Evolutionary conservation across 495 filamentous ascomycete species (phyloP), one percentile per base, ranked within the genome.

Genomic region (Pyronema domesticum): DNA sequence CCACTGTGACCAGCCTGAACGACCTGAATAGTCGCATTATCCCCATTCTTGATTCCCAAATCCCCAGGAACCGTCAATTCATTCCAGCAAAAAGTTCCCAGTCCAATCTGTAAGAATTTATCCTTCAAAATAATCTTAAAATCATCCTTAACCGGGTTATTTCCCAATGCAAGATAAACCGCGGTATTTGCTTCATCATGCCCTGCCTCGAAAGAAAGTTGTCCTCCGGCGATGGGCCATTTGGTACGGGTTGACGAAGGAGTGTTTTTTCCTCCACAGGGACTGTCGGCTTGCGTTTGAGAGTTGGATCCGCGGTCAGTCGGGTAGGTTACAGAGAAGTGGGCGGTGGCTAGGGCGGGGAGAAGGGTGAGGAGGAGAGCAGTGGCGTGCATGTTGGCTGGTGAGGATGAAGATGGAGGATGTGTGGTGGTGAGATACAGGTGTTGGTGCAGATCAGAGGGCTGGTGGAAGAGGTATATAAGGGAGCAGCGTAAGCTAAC

Each of bases 11-110:
- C 71, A 46, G 69, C 75, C 8, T 71, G 76, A 17, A 78, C 69
- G 51, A 82, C 78, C 68, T 81, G 79, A 46, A 82, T 73, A 0
- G 80, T 81, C n/a, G 75, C 79, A 50, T 79, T 76, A 60, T 71
- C 70, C 0, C 77, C 77, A 3, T 70, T 63, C 52, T 45, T 54
- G 18, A 36, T 34, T 13, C 36, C 46, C 9, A 37, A n/a, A 23
- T 23, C 42, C 1, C 19, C 42, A 2, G 71, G 67, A 3, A 81
- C 52, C 5, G 0, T 45, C 17, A 76, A 51, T 42, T 66, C 60
- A 13, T 70, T 72, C 40, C 80, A 59, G 62, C 80, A 83, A 65
- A 83, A 81, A 30, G 68, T 61, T 6, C 76, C 73, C 15, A 74
- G 63, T 0, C 80, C 80, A 17, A 69, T 59, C 51, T 77, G 67